phyloP scores from a whole-genome alignment of 1,139 yeast genomes.

The Kodamaea plutei region DNA sequence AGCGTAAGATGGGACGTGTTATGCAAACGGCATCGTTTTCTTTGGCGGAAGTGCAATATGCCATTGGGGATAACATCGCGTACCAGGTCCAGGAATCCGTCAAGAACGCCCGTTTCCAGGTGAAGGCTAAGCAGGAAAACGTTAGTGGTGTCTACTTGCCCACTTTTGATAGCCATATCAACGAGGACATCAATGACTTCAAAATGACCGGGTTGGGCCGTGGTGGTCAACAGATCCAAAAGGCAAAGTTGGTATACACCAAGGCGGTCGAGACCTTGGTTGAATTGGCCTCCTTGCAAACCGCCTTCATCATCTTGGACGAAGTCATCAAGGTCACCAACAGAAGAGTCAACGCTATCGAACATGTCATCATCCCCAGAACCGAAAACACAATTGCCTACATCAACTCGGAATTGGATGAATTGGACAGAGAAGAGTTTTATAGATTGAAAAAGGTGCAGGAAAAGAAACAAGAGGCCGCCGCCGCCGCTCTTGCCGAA shows the following conservation, averaged over 20 bases:
- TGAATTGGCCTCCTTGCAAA: slow-evolving; percentile 89
- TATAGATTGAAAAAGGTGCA: slow-evolving; percentile 95
- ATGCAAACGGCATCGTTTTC: slow-evolving; percentile 99
- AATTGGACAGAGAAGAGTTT: slow-evolving; percentile 96
- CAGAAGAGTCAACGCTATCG: slow-evolving; percentile 97
- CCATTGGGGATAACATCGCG: slow-evolving; percentile 92
- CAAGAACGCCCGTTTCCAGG: slow-evolving; percentile 83
- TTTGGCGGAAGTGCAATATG: slow-evolving; percentile 93
- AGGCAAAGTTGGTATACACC: slow-evolving; percentile 88
- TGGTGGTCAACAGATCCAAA: slow-evolving; percentile 98
- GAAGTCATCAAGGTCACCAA: slow-evolving; percentile 97
- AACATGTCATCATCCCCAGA: slow-evolving; percentile 95
- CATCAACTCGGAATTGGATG: slow-evolving; percentile 94
- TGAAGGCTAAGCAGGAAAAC: slow-evolving; percentile 89
- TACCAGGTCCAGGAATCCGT: slow-evolving; percentile 96
- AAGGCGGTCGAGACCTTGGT: slow-evolving; percentile 95
- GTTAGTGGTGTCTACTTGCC: slow-evolving; percentile 95
- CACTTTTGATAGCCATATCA: slow-evolving; percentile 80
- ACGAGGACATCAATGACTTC: slow-evolving; percentile 85
- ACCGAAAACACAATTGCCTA: slow-evolving; percentile 92
- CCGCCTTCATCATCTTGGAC: slow-evolving; percentile 93
- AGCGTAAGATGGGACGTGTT: slow-evolving; percentile 95
- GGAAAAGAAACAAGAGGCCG: slow-evolving; percentile 85
- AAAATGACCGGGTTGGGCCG: slow-evolving; percentile 95
- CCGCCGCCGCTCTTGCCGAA: slow-evolving; percentile 60